Base-by-base conservation (phyloP, 495 filamentous ascomycete species). In the Neurospora sp. region DNA sequence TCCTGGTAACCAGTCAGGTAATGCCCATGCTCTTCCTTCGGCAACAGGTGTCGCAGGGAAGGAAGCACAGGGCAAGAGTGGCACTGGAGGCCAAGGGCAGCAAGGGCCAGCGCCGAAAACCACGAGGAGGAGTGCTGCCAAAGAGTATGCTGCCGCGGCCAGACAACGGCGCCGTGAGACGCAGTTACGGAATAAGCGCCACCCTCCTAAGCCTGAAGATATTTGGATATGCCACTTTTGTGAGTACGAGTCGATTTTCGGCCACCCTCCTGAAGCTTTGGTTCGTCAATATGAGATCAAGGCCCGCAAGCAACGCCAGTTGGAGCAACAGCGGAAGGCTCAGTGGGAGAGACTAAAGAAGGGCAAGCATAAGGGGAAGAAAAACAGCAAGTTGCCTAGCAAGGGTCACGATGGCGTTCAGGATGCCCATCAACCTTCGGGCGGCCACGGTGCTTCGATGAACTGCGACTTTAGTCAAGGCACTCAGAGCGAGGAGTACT, bases 191-290 rank as follows among this genome's bases (percentile, higher is more conserved):
- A 96, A 97, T 76, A 89, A 87, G 74, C 91, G 92, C 73, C 90
- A 96, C 75, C 91, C 91, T 6, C 91, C 91, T 1, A 87, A 86
- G 38, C 80, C 87, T 40, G 91, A 94, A 74, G 93, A 96, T 74
- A 88, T 92, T 37, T 98, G 94, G 93, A 93, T 98, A 68, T 99
- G 96, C 82, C 94, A 96, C 75, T 94, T 96, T 79, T 95, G 93
- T 79, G 91, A 96, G 77, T 94, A 96, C 76, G 92, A 96, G 79
- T 87, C 88, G 66, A 95, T 97, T 66, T 96, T 96, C 79, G 92
- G 94, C 18, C 84, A 83, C 61, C 91, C 93, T 5, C 96, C 95
- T 0, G 87, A 89, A 75, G 94, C 95, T 53, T 82, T 98, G 69
- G 93, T 98, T 73, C 88, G 93, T 44, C 91, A 94, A 75, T 98